A percentile compares a stretch with the other conserved stretches of the same genome.
Conservation (phyloP, 371 early-diverging fungal genomes). For the Apophysomyces sp. region DNA sequence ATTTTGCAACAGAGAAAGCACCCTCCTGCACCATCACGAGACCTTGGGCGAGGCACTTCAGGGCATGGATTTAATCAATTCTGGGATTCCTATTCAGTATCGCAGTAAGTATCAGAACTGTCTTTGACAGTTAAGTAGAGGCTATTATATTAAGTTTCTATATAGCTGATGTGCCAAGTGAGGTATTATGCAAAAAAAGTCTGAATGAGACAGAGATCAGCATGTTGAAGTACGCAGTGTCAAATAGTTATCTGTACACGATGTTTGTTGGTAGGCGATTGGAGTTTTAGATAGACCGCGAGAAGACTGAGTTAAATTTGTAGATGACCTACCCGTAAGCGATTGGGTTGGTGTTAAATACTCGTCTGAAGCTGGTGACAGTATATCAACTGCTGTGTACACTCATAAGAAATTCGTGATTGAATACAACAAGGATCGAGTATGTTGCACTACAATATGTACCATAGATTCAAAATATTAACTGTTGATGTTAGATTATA, state of each 20-base stretch:
- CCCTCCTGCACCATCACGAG: constrained; percentile 72
- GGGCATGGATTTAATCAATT: constrained; percentile 74
- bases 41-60: constrained; percentile 80
- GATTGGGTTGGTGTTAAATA: constrained; percentile 40
- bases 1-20: constrained; percentile 64
- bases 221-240: constrained; percentile 63
- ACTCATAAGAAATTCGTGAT: constrained; percentile 65
- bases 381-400: constrained; percentile 35
- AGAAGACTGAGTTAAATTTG: neutral
- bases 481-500: constrained; percentile 46
- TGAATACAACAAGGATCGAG: constrained; percentile 59
- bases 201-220: constrained; percentile 49
- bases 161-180: constrained; percentile 21
- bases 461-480: neutral
- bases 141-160: no score
- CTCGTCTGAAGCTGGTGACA: constrained; percentile 22
- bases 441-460: constrained; percentile 4
- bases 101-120: constrained; percentile 27
- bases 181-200: constrained; percentile 43
- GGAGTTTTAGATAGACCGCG: no score
- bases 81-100: constrained; percentile 71
- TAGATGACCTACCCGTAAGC: constrained; percentile 62
- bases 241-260: constrained; percentile 69
- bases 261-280: constrained; percentile 76
- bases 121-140: neutral